Percentiles rank a stretch among this genome's conserved stretches.
These are phyloP conservation scores for Tillandsia leiboldiana DNA, from an alignment of 176 grass and related monocot genomes.

Conservation along the genomic window DNA sequence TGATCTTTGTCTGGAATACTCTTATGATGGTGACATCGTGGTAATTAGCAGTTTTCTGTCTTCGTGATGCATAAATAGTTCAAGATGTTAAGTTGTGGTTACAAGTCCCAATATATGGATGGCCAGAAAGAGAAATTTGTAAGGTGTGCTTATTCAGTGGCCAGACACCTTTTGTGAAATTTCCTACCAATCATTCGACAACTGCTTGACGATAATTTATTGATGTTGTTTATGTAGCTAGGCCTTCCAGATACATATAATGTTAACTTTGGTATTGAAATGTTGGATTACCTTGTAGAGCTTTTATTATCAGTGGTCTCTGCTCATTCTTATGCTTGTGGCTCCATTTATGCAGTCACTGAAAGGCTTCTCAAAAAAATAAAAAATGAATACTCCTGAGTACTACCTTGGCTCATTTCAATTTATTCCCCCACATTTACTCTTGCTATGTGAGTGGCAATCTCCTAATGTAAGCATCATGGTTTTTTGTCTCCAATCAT, in stretches of 20 bases:
- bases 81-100: slow-evolving; percentile 54
- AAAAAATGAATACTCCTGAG: too few relatives aligned
- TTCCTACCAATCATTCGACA: not conserved
- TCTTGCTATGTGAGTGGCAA: too few relatives aligned
- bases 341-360: too few relatives aligned
- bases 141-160: slow-evolving; percentile 20
- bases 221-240: not conserved
- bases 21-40: not conserved
- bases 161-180: not conserved
- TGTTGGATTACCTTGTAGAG: too few relatives aligned
- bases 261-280: too few relatives aligned
- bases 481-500: too few relatives aligned
- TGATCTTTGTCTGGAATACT: not conserved
- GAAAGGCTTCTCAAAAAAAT: too few relatives aligned
- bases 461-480: too few relatives aligned
- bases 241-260: not conserved
- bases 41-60: slow-evolving; percentile 4
- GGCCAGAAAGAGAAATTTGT: slow-evolving; percentile 53
- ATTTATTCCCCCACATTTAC: too few relatives aligned
- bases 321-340: too few relatives aligned
- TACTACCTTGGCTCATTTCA: too few relatives aligned
- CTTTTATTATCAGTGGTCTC: too few relatives aligned
- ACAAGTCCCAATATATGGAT: slow-evolving; percentile 38
- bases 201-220: not conserved
- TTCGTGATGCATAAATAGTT: slow-evolving; percentile 2